A percentile compares a stretch with the other conserved stretches of the same genome.
Evolutionary conservation across 2,329 filamentous ascomycete species (phyloP).

Genomic region (Alternaria panax): DNA sequence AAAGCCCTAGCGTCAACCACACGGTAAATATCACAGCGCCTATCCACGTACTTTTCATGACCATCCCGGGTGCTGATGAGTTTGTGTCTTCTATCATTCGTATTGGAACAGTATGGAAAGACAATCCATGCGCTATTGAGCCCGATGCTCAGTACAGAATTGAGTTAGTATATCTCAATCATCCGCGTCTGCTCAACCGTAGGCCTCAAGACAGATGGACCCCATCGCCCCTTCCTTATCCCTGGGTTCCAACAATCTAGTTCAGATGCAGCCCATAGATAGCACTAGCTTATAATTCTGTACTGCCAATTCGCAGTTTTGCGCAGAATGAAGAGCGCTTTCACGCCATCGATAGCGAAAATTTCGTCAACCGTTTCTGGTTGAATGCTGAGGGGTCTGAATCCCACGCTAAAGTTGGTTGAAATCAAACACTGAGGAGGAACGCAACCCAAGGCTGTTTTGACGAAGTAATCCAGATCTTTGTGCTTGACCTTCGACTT

Average conservation of each 20-base stretch:
- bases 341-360: not conserved
- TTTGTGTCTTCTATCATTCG: not conserved
- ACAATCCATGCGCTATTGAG: too few relatives aligned
- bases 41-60: too few relatives aligned
- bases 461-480: too few relatives aligned
- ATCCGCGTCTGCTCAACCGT: not conserved
- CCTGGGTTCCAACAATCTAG: conserved; percentile 18
- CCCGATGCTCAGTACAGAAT: not conserved
- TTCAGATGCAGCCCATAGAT: conserved; percentile 15
- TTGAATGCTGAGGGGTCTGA: too few relatives aligned
- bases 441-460: too few relatives aligned
- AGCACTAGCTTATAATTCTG: not conserved
- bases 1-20: too few relatives aligned
- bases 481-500: too few relatives aligned
- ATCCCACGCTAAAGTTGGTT: too few relatives aligned
- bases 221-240: conserved; percentile 11
- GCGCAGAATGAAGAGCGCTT: not conserved
- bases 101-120: too few relatives aligned
- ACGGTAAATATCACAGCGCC: too few relatives aligned
- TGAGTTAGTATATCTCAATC: not conserved
- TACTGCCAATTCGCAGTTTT: not conserved
- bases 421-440: too few relatives aligned
- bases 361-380: not conserved
- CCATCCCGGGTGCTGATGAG: too few relatives aligned
- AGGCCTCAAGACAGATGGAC: not conserved